Conservation (phyloP, 768 basidiomycete species). For the Glaciozyma antarctica region DNA sequence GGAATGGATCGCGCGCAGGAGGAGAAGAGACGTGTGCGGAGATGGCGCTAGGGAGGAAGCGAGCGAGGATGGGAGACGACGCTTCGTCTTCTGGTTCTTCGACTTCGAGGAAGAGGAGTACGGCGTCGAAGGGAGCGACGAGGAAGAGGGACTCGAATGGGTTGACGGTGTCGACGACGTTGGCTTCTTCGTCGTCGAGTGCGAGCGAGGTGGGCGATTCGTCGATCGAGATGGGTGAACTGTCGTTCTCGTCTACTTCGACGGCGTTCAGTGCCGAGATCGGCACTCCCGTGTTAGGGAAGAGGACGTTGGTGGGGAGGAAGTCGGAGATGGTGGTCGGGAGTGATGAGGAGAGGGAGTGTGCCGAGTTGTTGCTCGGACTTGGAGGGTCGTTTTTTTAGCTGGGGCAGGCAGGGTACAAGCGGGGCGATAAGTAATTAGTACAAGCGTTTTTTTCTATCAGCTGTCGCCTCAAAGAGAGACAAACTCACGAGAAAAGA, state of each 20-base stretch:
- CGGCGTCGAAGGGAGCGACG: neutral
- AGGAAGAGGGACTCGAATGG: too few relatives aligned
- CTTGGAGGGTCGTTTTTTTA: constrained; percentile 24
- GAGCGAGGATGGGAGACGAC: constrained; percentile 9
- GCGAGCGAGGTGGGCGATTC: neutral
- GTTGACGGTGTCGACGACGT: neutral
- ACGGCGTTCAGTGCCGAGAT: neutral
- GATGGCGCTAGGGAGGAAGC: constrained; percentile 19
- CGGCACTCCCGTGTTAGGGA: neutral
- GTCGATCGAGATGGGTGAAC: constrained; percentile 1
- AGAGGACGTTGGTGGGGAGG: neutral
- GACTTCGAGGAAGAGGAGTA: neutral
- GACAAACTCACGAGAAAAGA: too few relatives aligned
- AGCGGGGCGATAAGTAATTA: neutral
- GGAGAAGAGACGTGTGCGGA: constrained; percentile 18
- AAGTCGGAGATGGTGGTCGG: neutral
- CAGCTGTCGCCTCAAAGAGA: too few relatives aligned
- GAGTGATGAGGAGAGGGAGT: constrained; percentile 24
- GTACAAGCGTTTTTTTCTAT: too few relatives aligned
- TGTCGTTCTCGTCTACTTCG: neutral
- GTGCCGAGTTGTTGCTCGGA: constrained; percentile 24
- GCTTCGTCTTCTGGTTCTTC: neutral
- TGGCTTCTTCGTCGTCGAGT: neutral
- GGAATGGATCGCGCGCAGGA: constrained; percentile 4
- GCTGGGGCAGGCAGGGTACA: neutral